Conservation (phyloP, 2,329 filamentous ascomycete genomes). For the Furcasterigmium sp. region DNA sequence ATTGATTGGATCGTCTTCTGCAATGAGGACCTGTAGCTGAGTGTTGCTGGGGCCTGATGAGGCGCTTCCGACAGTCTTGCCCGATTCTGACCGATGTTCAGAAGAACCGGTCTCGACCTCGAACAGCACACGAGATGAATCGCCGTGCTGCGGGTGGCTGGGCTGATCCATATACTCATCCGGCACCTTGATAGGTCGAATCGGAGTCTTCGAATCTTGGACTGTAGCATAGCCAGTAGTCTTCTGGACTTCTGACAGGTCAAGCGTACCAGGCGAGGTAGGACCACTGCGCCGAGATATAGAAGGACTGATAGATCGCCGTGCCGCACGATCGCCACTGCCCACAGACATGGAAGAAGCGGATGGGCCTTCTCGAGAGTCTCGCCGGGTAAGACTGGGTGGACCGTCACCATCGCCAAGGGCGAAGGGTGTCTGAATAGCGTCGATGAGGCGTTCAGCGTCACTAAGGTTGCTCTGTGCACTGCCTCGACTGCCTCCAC, state of each 20-base stretch:
- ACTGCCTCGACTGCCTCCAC: constrained; percentile 29
- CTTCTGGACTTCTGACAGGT: constrained; percentile 17
- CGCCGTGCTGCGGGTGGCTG: constrained; percentile 18
- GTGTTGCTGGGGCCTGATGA: constrained; percentile 13
- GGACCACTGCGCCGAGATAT: constrained; percentile 7
- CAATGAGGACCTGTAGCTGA: constrained; percentile 65
- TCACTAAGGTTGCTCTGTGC: constrained; percentile 52
- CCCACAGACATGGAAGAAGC: neutral
- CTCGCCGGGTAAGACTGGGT: constrained; percentile 12
- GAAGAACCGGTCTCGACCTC: constrained; percentile 23
- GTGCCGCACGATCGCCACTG: neutral
- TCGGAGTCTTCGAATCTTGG: constrained; percentile 36
- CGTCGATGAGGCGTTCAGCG: constrained; percentile 66
- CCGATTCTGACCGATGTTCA: constrained; percentile 4
- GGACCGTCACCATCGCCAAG: constrained; percentile 14
- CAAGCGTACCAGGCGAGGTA: constrained; percentile 10
- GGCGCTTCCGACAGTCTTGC: constrained; percentile 6
- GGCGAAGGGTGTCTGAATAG: constrained; percentile 57
- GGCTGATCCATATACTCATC: constrained; percentile 38
- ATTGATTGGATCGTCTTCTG: constrained; percentile 86
- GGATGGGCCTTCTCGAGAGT: constrained; percentile 12
- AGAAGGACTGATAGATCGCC: neutral
- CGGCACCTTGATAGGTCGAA: constrained; percentile 41
- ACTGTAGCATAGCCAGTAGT: constrained; percentile 30
- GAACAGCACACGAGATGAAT: constrained; percentile 30